These are phyloP conservation scores for Flaveria sonorensis DNA, from an alignment of 129 eudicot genomes.

Conservation along the genomic window DNA sequence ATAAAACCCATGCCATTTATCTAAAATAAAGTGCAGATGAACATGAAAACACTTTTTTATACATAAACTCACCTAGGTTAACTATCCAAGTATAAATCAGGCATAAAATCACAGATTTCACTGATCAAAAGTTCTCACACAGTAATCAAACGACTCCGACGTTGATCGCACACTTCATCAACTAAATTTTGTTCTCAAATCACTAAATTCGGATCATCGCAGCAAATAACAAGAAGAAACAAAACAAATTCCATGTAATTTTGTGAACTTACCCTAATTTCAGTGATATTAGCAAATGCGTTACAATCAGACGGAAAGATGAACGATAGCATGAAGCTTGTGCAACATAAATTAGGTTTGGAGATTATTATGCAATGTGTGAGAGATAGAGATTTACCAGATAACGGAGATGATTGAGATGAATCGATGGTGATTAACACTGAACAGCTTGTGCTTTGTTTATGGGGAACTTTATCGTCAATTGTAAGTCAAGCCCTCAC, in stretches of 20 bases:
- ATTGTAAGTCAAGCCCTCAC: slow-evolving; percentile 29
- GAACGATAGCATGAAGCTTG: neutral
- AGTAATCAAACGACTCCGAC: neutral
- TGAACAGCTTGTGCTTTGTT: neutral
- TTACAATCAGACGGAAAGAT: neutral
- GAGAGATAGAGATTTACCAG: slow-evolving; percentile 15
- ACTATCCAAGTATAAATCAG: too few relatives aligned
- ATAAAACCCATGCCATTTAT: too few relatives aligned
- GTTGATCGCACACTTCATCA: neutral
- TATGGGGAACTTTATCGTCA: slow-evolving; percentile 31
- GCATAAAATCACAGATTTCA: too few relatives aligned
- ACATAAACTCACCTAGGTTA: neutral
- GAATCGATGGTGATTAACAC: neutral
- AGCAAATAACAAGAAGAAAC: neutral
- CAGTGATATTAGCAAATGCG: slow-evolving; percentile 3
- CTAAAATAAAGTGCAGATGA: neutral
- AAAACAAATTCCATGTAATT: neutral
- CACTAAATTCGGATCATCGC: neutral
- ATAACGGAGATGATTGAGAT: neutral
- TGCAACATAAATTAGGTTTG: neutral
- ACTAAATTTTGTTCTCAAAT: neutral
- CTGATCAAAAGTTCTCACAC: neutral
- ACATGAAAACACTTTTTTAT: neutral
- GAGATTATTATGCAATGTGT: slow-evolving; percentile 3
- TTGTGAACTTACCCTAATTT: neutral